A percentile compares a stretch with the other conserved stretches of the same genome.
phyloP scores from a whole-genome alignment of 208 protist genomes.

The Leptomonas seymouri region DNA sequence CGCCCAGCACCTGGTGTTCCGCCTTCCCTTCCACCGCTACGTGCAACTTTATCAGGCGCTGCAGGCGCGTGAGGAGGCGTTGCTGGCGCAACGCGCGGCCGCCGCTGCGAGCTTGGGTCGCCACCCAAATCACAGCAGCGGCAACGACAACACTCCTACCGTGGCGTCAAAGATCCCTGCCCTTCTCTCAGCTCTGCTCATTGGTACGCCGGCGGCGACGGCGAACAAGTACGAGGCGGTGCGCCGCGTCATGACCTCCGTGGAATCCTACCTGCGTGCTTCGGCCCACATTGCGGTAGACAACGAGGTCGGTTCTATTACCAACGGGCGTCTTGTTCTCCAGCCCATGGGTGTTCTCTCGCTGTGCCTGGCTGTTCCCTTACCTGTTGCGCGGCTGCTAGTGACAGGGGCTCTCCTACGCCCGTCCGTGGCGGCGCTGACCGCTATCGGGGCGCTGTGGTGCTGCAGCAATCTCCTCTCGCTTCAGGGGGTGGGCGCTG shows the following conservation, averaged over 20 bases:
- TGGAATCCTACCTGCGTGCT: slow-evolving; percentile 60
- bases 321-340: slow-evolving; percentile 22
- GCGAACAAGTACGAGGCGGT: slow-evolving; percentile 70
- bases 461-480: slow-evolving; percentile 63
- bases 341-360: slow-evolving; percentile 58
- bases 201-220: slow-evolving; percentile 54
- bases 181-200: slow-evolving; percentile 41
- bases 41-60: slow-evolving; percentile 75
- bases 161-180: slow-evolving; percentile 22
- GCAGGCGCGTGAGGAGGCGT: slow-evolving; percentile 67
- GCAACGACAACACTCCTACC: slow-evolving; percentile 5
- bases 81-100: slow-evolving; percentile 18
- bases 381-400: slow-evolving; percentile 57
- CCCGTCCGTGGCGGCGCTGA: slow-evolving; percentile 52
- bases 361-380: slow-evolving; percentile 49
- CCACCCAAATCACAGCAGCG: slow-evolving; percentile 5
- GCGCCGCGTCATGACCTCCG: slow-evolving; percentile 48
- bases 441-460: slow-evolving; percentile 67
- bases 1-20: slow-evolving; percentile 71
- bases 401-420: slow-evolving; percentile 43
- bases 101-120: background rate
- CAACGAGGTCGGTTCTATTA: background rate
- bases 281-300: slow-evolving; percentile 49
- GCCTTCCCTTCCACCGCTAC: slow-evolving; percentile 66
- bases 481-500: slow-evolving; percentile 13